These are phyloP conservation scores for Colletotrichum euphorbiae DNA, from an alignment of 2,329 filamentous ascomycete species.

Conservation along the genomic window DNA sequence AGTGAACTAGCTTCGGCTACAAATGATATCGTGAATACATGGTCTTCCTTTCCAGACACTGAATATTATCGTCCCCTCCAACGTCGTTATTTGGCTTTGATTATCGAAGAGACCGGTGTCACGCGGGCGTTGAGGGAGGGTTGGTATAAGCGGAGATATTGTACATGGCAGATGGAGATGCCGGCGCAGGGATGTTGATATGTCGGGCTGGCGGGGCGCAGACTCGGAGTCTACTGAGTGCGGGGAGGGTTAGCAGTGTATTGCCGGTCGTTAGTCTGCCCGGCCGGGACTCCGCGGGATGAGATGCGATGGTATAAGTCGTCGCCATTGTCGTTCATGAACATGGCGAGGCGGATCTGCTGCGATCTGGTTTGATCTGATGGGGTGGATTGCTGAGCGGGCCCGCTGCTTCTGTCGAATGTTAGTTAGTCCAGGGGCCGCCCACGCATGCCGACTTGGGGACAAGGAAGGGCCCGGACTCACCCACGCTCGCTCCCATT, in stretches of 20 bases:
- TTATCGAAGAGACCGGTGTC: background rate
- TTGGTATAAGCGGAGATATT: background rate
- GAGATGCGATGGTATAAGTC: background rate
- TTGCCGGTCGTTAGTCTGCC: background rate
- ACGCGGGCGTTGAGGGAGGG: background rate
- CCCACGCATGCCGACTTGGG: no score
- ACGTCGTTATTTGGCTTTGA: background rate
- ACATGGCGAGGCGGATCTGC: constrained; percentile 3
- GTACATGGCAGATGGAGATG: constrained; percentile 12
- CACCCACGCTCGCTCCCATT: background rate
- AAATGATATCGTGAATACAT: background rate
- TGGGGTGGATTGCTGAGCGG: background rate
- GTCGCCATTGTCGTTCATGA: constrained; percentile 1
- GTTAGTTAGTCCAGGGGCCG: background rate
- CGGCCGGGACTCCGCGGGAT: background rate
- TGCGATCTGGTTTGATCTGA: background rate
- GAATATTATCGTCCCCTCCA: background rate
- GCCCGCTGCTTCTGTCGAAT: background rate
- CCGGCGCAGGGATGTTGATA: background rate
- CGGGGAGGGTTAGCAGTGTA: background rate
- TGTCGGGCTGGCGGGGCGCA: background rate
- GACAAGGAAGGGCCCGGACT: background rate
- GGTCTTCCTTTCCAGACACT: background rate
- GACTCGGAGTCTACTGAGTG: background rate
- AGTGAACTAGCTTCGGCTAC: background rate